phyloP scores from a whole-genome alignment of 1,284 basidiomycete species.

The Trichosporon sp. region DNA sequence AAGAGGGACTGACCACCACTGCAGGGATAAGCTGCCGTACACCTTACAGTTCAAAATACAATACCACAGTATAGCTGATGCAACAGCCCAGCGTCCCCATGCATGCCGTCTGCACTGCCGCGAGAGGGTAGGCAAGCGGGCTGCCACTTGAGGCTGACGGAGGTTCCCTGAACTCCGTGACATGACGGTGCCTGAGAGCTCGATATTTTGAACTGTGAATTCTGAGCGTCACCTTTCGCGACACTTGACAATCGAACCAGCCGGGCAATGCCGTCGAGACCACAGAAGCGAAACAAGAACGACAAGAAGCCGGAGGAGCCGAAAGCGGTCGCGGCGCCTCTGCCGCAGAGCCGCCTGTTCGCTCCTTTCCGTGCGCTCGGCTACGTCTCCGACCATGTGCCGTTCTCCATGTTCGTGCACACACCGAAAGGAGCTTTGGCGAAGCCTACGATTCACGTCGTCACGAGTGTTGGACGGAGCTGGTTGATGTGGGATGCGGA shows the following conservation, averaged over 20 bases:
- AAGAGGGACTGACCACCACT: no score
- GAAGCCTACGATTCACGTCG: conserved; percentile 71
- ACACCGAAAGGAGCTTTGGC: conserved; percentile 81
- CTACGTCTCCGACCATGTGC: conserved; percentile 84
- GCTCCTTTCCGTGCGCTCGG: conserved; percentile 93
- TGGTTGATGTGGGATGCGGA: conserved; percentile 98
- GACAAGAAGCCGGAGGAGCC: background rate
- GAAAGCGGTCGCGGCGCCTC: conserved; percentile 13
- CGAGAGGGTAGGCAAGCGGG: background rate
- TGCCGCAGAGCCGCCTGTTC: conserved; percentile 58
- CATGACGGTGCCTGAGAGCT: background rate
- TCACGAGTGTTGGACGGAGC: conserved; percentile 82
- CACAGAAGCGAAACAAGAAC: conserved; percentile 20
- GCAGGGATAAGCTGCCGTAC: no score
- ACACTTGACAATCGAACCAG: background rate
- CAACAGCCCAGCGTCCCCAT: no score
- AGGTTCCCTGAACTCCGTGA: background rate
- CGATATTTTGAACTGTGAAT: conserved; percentile 4
- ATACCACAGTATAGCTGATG: no score
- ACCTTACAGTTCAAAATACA: no score
- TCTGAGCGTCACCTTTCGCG: background rate
- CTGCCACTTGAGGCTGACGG: background rate
- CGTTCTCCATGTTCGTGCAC: conserved; percentile 81
- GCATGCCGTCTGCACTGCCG: no score
- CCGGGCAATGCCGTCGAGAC: conserved; percentile 16